Evolutionary conservation across 352 stramenopile species (phyloP).

Genomic region (Pythium phragmitis): DNA sequence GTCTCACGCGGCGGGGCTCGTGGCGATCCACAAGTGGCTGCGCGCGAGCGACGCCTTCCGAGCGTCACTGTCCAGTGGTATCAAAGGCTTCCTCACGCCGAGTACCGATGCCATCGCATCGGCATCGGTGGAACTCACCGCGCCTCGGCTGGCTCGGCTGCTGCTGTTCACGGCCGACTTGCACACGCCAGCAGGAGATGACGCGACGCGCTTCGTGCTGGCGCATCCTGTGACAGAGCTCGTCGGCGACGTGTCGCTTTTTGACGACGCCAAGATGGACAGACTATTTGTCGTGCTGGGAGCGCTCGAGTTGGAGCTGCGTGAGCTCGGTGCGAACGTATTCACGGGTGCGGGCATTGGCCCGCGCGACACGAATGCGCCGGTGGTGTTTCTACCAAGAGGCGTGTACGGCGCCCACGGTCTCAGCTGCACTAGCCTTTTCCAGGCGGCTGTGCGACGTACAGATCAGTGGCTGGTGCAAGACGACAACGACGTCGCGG

Average conservation of each 20-base stretch:
- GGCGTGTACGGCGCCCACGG: constrained; percentile 19
- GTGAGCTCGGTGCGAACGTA: constrained; percentile 12
- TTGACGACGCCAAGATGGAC: constrained; percentile 6
- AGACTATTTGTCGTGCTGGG: constrained; percentile 21
- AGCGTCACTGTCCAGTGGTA: not conserved
- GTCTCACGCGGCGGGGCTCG: constrained; percentile 28
- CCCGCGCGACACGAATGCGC: not conserved
- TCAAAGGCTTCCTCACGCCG: constrained; percentile 12
- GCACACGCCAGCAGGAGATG: not conserved
- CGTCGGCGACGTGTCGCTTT: constrained; percentile 18
- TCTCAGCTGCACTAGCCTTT: constrained; percentile 8
- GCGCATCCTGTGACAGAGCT: constrained; percentile 13
- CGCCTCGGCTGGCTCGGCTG: constrained; percentile 20
- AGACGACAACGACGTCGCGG: not conserved
- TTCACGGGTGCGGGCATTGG: constrained; percentile 22
- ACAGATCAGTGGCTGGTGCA: constrained; percentile 10
- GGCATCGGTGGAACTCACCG: not conserved
- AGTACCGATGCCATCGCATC: not conserved
- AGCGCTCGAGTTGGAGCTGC: constrained; percentile 19
- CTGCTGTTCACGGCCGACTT: constrained; percentile 20
- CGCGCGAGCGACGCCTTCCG: constrained; percentile 12
- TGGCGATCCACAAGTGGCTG: constrained; percentile 19
- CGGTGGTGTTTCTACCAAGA: constrained; percentile 18
- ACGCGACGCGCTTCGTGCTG: constrained; percentile 15
- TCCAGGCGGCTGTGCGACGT: constrained; percentile 10